Conservation (phyloP, 768 basidiomycete genomes). For the Phlebiopsis gigantea region DNA sequence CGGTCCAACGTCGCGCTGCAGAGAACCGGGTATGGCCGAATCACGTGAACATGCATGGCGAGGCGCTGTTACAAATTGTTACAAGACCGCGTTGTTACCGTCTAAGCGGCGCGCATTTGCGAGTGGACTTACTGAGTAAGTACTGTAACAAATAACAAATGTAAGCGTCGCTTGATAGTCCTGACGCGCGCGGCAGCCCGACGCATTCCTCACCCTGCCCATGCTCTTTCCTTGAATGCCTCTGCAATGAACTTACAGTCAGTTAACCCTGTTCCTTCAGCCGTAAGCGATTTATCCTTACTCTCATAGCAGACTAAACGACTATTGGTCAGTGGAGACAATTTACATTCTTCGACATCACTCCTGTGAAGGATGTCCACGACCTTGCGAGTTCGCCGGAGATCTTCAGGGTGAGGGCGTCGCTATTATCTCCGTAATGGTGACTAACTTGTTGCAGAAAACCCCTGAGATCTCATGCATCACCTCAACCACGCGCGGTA, state of each 20-base stretch:
- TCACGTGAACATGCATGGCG: too few species aligned
- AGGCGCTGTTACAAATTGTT: too few species aligned
- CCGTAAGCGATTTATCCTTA: neutral
- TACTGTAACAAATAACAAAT: neutral
- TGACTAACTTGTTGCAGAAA: conserved; percentile 29
- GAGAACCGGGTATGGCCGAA: conserved; percentile 4
- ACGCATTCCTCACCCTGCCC: neutral
- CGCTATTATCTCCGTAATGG: neutral
- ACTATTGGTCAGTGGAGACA: conserved; percentile 62
- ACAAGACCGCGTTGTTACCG: neutral
- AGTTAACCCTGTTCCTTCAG: conserved; percentile 2
- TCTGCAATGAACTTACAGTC: neutral
- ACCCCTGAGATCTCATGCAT: conserved; percentile 73
- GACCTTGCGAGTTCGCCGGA: conserved; percentile 73
- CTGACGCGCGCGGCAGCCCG: neutral
- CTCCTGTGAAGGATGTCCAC: conserved; percentile 72
- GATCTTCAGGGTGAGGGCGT: conserved; percentile 61
- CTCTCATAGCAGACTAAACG: neutral
- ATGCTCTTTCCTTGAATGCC: neutral
- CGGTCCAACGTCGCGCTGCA: neutral
- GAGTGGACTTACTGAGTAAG: neutral
- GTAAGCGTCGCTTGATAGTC: neutral
- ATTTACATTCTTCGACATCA: conserved; percentile 84
- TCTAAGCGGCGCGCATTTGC: neutral
- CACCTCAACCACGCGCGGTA: conserved; percentile 54